Conservation (phyloP, 805 yeast genomes). For the Babjeviella inositovora region DNA sequence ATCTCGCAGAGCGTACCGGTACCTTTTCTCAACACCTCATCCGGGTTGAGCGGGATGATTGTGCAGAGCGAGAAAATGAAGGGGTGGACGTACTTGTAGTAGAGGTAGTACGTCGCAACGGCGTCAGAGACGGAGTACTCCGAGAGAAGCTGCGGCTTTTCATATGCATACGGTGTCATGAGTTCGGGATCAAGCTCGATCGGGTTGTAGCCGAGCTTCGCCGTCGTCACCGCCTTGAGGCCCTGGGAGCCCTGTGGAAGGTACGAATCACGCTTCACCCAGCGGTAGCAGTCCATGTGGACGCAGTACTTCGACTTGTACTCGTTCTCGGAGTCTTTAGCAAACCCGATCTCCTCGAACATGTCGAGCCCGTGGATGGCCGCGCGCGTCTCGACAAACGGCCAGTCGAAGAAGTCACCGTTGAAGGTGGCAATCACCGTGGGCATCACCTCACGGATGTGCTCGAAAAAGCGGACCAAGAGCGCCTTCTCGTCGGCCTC, state of each 20-base stretch:
- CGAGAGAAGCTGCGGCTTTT: slow-evolving; percentile 80
- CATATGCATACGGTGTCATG: slow-evolving; percentile 96
- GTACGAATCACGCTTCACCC: slow-evolving; percentile 97
- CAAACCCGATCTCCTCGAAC: slow-evolving; percentile 90
- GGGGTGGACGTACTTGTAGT: slow-evolving; percentile 94
- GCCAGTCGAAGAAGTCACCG: slow-evolving; percentile 99
- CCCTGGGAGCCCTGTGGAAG: slow-evolving; percentile 98
- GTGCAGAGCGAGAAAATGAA: slow-evolving; percentile 92
- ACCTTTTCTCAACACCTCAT: slow-evolving; percentile 90
- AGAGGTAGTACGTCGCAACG: slow-evolving; percentile 91
- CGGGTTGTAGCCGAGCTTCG: slow-evolving; percentile 91
- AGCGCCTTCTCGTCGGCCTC: slow-evolving; percentile 74
- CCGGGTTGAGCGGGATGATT: slow-evolving; percentile 91
- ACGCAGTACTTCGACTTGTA: slow-evolving; percentile 85
- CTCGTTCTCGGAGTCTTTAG: slow-evolving; percentile 77
- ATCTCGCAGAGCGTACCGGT: slow-evolving; percentile 98
- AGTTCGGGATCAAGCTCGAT: slow-evolving; percentile 93
- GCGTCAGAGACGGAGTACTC: slow-evolving; percentile 99
- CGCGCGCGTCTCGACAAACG: slow-evolving; percentile 86
- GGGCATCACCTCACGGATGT: slow-evolving; percentile 74
- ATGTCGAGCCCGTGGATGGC: slow-evolving; percentile 70
- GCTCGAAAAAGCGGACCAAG: slow-evolving; percentile 71
- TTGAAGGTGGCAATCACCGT: slow-evolving; percentile 97
- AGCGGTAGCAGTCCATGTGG: slow-evolving; percentile 94
- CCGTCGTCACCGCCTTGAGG: slow-evolving; percentile 92